A percentile compares a stretch with the other conserved stretches of the same genome.
These are phyloP conservation scores for Lyophyllum semitale DNA, from an alignment of 768 basidiomycete genomes.

Conservation along the genomic window DNA sequence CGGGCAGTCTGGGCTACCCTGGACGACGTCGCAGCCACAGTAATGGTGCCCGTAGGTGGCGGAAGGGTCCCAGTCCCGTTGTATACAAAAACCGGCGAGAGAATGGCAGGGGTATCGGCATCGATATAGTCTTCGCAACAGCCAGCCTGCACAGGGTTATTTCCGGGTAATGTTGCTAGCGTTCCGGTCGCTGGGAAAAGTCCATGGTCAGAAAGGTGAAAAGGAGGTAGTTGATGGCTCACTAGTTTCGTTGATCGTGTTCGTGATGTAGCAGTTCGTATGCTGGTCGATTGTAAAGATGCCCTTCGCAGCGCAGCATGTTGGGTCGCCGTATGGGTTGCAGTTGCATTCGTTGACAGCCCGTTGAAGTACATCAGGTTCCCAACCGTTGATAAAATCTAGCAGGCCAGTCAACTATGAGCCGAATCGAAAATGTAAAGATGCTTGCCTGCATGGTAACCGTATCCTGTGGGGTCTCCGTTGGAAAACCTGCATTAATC, in stretches of 20 bases:
- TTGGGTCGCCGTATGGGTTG: constrained; percentile 32
- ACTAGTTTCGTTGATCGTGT: constrained; percentile 37
- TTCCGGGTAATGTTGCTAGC: constrained; percentile 24
- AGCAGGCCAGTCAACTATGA: neutral
- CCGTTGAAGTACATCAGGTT: constrained; percentile 39
- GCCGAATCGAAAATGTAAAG: neutral
- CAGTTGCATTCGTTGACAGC: constrained; percentile 46
- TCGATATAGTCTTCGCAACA: constrained; percentile 29
- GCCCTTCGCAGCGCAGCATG: constrained; percentile 23
- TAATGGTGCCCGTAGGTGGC: constrained; percentile 22
- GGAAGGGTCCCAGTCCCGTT: constrained; percentile 13
- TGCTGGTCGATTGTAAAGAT: constrained; percentile 33
- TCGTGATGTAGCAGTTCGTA: constrained; percentile 34
- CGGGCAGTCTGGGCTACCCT: constrained; percentile 19
- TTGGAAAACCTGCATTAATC: constrained; percentile 28
- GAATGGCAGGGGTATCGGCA: constrained; percentile 23
- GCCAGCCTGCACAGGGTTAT: constrained; percentile 28
- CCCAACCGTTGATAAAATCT: constrained; percentile 54
- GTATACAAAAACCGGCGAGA: constrained; percentile 27
- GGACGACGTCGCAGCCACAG: constrained; percentile 22
- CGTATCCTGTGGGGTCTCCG: constrained; percentile 49
- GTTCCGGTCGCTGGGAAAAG: constrained; percentile 11
- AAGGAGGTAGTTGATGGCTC: constrained; percentile 5
- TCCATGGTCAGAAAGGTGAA: neutral
- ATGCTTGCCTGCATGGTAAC: constrained; percentile 34